Evolutionary conservation across 2,329 filamentous ascomycete genomes (phyloP).

Genomic region (Metarhizium sp.): DNA sequence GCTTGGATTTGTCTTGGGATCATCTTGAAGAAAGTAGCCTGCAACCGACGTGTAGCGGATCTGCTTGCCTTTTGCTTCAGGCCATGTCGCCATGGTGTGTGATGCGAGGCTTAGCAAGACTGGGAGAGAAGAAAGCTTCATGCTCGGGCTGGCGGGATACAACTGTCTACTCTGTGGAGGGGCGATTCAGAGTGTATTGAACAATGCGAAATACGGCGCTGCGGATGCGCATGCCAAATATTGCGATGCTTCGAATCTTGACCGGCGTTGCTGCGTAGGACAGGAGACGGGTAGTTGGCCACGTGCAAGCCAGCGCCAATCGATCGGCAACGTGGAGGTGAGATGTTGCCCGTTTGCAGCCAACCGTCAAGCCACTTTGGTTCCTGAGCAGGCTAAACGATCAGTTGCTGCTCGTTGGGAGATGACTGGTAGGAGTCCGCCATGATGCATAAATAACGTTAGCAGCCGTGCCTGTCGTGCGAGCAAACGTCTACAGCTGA

Average conservation of each 20-base stretch:
- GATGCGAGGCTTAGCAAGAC: constrained; percentile 20
- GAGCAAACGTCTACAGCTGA: no score
- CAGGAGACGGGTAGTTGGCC: no score
- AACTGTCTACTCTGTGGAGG: not conserved
- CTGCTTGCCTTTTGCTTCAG: constrained; percentile 25
- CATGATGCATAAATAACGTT: not conserved
- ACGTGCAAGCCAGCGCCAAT: not conserved
- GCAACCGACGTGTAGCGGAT: constrained; percentile 51
- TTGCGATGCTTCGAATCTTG: no score
- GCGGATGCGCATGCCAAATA: no score
- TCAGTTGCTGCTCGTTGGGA: no score
- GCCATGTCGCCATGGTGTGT: constrained; percentile 18
- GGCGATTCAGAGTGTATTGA: not conserved
- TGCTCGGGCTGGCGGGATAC: constrained; percentile 7
- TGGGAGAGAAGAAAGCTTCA: constrained; percentile 22
- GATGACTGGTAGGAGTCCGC: not conserved
- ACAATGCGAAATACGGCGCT: not conserved
- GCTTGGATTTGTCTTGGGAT: constrained; percentile 41
- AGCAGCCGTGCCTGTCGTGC: no score
- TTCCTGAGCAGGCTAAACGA: not conserved
- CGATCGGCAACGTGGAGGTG: constrained; percentile 1
- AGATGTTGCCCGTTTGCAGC: not conserved
- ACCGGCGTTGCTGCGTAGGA: no score
- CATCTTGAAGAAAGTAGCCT: constrained; percentile 57
- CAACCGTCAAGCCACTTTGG: not conserved